Percentiles rank a stretch among this genome's conserved stretches.
Evolutionary conservation across 306 rosid genomes (phyloP).

Genomic region (Citrullus amarus): DNA sequence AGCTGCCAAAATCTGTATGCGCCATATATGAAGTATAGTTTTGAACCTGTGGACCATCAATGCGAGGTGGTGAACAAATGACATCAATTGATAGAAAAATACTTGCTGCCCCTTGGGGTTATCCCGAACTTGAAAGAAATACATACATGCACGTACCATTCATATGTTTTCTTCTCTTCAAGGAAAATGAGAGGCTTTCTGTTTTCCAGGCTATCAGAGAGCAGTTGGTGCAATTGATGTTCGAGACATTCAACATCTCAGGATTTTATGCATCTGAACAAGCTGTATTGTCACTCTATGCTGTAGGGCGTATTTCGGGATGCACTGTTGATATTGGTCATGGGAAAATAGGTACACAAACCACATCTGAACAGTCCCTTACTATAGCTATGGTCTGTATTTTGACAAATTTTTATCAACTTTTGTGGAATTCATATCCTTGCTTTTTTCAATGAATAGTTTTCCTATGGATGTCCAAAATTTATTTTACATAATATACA

Average conservation of each 20-base stretch:
- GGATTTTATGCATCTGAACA: conserved; percentile 99
- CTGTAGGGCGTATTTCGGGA: conserved; percentile 94
- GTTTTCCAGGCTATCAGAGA: conserved; percentile 72
- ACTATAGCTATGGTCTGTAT: neutral
- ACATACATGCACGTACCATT: neutral
- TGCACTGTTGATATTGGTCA: conserved; percentile 97
- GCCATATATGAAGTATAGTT: neutral
- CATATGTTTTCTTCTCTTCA: conserved; percentile 2
- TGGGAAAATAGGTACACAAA: conserved; percentile 76
- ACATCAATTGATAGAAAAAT: neutral
- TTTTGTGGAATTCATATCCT: neutral
- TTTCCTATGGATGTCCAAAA: neutral
- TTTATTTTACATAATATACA: neutral
- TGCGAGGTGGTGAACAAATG: neutral
- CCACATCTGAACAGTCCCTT: conserved; percentile 7
- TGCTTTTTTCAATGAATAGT: neutral
- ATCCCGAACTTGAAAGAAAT: neutral
- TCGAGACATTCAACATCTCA: conserved; percentile 97
- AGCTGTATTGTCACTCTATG: conserved; percentile 86
- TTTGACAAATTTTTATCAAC: neutral
- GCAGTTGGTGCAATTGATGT: conserved; percentile 93
- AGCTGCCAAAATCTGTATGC: neutral
- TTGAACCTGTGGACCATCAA: neutral
- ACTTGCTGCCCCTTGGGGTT: neutral
- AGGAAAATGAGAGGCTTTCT: conserved; percentile 2